A percentile compares a stretch with the other conserved stretches of the same genome.
These are phyloP conservation scores for Serpula lacrymans DNA, from an alignment of 768 basidiomycete genomes.

Conservation along the genomic window DNA sequence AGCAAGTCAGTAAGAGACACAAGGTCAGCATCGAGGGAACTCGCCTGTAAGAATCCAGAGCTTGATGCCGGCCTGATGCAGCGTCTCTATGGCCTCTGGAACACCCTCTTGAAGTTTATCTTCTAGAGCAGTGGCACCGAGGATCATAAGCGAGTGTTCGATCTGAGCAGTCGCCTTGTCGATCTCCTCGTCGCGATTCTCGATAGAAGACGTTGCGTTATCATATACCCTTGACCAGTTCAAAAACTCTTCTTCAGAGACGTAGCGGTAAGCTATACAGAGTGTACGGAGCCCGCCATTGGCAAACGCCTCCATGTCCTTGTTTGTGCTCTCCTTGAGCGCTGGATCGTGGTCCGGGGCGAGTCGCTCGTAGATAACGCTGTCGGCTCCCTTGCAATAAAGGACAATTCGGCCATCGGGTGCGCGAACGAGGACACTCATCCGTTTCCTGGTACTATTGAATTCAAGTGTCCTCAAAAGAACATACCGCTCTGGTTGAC, in stretches of 20 bases:
- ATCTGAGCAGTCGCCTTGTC: slow-evolving; percentile 83
- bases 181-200: slow-evolving; percentile 86
- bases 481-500: slow-evolving; percentile 78
- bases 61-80: slow-evolving; percentile 94
- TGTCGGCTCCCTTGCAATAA: slow-evolving; percentile 97
- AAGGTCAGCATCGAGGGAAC: slow-evolving; percentile 16
- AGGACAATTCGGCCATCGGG: slow-evolving; percentile 81
- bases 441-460: slow-evolving; percentile 90
- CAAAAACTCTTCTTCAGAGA: slow-evolving; percentile 82
- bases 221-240: slow-evolving; percentile 81
- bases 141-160: slow-evolving; percentile 77
- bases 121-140: slow-evolving; percentile 95
- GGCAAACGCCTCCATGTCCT: slow-evolving; percentile 92
- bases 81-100: slow-evolving; percentile 89
- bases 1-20: background rate
- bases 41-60: slow-evolving; percentile 94
- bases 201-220: slow-evolving; percentile 69
- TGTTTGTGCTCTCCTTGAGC: slow-evolving; percentile 73
- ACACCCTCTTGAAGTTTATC: slow-evolving; percentile 98
- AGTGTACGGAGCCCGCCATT: slow-evolving; percentile 90
- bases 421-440: slow-evolving; percentile 87
- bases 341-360: slow-evolving; percentile 67
- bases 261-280: slow-evolving; percentile 77
- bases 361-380: slow-evolving; percentile 87
- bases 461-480: slow-evolving; percentile 86